phyloP scores from a whole-genome alignment of 2,329 filamentous ascomycete species.

The Aspergillus sclerotialis region DNA sequence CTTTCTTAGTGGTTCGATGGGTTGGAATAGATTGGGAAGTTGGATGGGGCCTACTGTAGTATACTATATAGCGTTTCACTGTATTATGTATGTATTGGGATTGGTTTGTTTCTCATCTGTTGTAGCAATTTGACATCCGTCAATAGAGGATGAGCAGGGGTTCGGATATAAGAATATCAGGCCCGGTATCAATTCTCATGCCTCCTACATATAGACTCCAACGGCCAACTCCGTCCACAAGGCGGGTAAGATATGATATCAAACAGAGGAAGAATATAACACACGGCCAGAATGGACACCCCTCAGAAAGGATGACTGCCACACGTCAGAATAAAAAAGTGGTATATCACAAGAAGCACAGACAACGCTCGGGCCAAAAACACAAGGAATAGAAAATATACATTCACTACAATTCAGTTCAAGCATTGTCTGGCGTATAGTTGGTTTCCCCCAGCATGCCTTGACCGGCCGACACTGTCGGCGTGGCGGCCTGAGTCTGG shows the following conservation, averaged over 20 bases:
- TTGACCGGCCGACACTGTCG: constrained; percentile 48
- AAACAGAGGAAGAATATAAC: not conserved
- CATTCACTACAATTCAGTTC: constrained; percentile 12
- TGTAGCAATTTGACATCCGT: not conserved
- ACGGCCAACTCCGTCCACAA: not conserved
- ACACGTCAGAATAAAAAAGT: not conserved
- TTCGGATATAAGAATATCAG: not conserved
- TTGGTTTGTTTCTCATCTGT: too few species aligned
- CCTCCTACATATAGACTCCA: not conserved
- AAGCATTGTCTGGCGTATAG: constrained; percentile 58
- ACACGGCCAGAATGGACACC: not conserved
- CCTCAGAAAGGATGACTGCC: too few species aligned
- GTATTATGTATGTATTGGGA: constrained; percentile 3
- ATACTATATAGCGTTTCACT: constrained; percentile 1
- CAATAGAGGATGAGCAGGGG: not conserved
- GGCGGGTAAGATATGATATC: not conserved
- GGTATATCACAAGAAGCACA: not conserved
- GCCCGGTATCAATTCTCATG: not conserved
- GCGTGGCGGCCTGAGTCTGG: constrained; percentile 46
- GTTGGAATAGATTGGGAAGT: constrained; percentile 25
- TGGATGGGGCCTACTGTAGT: constrained; percentile 5
- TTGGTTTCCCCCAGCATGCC: constrained; percentile 62
- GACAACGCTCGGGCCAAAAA: not conserved
- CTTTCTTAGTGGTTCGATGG: too few species aligned
- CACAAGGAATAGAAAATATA: not conserved